A percentile compares a stretch with the other conserved stretches of the same genome.
These are phyloP conservation scores for Pyracantha coccinea DNA, from an alignment of 331 rosid genomes.

Conservation along the genomic window DNA sequence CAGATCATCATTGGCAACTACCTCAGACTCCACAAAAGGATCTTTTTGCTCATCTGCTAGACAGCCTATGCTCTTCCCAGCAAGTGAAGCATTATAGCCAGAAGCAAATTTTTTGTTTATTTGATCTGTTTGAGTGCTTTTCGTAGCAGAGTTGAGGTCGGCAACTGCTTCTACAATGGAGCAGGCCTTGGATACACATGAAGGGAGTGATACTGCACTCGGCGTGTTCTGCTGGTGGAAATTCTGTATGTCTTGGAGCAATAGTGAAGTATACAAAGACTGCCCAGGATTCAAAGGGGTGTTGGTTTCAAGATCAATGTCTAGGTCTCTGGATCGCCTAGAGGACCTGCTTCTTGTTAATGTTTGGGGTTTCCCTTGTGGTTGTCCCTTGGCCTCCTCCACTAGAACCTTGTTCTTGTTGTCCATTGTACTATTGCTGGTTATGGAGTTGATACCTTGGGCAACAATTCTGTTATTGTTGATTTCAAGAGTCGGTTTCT, in stretches of 20 bases:
- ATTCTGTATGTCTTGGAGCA: constrained; percentile 84
- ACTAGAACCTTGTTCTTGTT: constrained; percentile 16
- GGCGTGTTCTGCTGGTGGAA: constrained; percentile 73
- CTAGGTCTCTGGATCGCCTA: constrained; percentile 70
- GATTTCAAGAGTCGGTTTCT: constrained; percentile 49
- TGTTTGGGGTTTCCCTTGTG: constrained; percentile 36
- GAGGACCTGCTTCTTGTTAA: constrained; percentile 80
- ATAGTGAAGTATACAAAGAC: constrained; percentile 52
- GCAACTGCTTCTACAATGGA: constrained; percentile 93
- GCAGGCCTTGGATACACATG: constrained; percentile 86
- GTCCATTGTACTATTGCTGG: constrained; percentile 18
- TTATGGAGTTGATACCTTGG: constrained; percentile 29
- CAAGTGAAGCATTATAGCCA: constrained; percentile 16
- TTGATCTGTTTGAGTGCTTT: constrained; percentile 29
- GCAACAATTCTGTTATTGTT: constrained; percentile 13
- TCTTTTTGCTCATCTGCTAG: constrained; percentile 22
- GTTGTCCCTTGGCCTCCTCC: constrained; percentile 26
- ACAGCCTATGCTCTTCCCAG: constrained; percentile 16
- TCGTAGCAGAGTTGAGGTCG: constrained; percentile 64
- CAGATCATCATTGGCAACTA: constrained; percentile 52
- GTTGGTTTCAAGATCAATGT: constrained; percentile 44
- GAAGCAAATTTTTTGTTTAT: constrained; percentile 16
- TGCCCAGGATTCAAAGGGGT: constrained; percentile 33
- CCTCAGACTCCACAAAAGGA: constrained; percentile 70
- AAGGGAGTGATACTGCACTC: constrained; percentile 60